A percentile compares a stretch with the other conserved stretches of the same genome.
phyloP scores from a whole-genome alignment of 1,284 basidiomycete genomes.

The Ustilago trichophora region DNA sequence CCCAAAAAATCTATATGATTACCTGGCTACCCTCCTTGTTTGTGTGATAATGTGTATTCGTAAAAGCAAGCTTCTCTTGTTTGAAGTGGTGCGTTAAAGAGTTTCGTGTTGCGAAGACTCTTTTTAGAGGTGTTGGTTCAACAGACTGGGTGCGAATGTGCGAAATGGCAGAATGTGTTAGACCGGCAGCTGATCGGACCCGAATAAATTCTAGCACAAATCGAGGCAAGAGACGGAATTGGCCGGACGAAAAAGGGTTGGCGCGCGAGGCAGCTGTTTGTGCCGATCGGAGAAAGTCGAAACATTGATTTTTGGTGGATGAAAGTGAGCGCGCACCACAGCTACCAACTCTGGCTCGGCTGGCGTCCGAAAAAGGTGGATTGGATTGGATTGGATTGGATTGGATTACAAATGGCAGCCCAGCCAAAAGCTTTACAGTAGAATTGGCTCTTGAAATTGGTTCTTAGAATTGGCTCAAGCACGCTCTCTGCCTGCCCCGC shows the following conservation, averaged over 20 bases:
- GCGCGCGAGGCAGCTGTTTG: conserved; percentile 11
- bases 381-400: not conserved
- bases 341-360: too few relatives aligned
- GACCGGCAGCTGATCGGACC: conserved; percentile 6
- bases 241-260: conserved; percentile 25
- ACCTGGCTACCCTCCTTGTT: conserved; percentile 21
- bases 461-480: conserved; percentile 10
- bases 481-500: conserved; percentile 10
- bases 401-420: conserved; percentile 22
- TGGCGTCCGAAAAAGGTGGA: too few relatives aligned
- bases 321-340: too few relatives aligned
- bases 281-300: conserved; percentile 26
- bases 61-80: too few relatives aligned
- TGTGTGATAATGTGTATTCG: too few relatives aligned
- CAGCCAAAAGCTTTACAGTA: too few relatives aligned
- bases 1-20: conserved; percentile 45
- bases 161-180: conserved; percentile 8
- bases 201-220: not conserved
- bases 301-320: not conserved
- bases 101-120: too few relatives aligned
- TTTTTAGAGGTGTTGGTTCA: too few relatives aligned
- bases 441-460: too few relatives aligned
- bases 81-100: too few relatives aligned
- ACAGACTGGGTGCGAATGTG: too few relatives aligned
- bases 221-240: conserved; percentile 20